Percentiles rank a stretch among this genome's conserved stretches.
phyloP scores from a whole-genome alignment of 371 early-diverging fungal species.

The Circinella minor region DNA sequence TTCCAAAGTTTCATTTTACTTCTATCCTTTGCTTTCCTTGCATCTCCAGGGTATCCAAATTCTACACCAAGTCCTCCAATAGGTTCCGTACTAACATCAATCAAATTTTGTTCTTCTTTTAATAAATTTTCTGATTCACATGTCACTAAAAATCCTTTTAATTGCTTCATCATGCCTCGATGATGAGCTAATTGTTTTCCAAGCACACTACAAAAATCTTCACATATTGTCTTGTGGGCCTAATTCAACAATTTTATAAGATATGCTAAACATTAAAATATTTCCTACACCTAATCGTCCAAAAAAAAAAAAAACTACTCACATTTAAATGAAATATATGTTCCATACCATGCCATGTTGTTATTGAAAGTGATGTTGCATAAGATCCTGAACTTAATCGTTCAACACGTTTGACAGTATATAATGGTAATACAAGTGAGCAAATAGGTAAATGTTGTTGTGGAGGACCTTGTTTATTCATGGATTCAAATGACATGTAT shows the following conservation, averaged over 20 bases:
- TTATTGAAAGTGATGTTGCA: constrained; percentile 44
- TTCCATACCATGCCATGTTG: constrained; percentile 69
- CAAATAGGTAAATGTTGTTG: constrained; percentile 59
- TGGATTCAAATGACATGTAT: constrained; percentile 81
- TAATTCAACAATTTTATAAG: neutral
- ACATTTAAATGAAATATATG: constrained; percentile 58
- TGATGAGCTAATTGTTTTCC: constrained; percentile 57
- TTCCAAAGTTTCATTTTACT: constrained; percentile 81
- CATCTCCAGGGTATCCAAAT: constrained; percentile 88
- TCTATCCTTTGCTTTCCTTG: constrained; percentile 74
- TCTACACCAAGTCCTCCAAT: constrained; percentile 78
- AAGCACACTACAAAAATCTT: constrained; percentile 60
- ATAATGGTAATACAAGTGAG: constrained; percentile 83
- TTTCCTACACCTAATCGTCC: no score
- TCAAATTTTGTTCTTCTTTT: constrained; percentile 39
- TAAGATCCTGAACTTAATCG: constrained; percentile 59
- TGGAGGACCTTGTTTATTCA: constrained; percentile 47
- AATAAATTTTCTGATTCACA: constrained; percentile 79
- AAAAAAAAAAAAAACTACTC: constrained; percentile 12
- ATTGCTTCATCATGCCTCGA: constrained; percentile 69
- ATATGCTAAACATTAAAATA: no score
- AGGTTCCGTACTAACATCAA: constrained; percentile 50
- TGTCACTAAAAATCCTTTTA: constrained; percentile 80
- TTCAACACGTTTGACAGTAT: constrained; percentile 90
- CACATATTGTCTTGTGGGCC: constrained; percentile 55